Evolutionary conservation across 164 flowering plant species (phyloP).

Genomic region (Litsea cubeba): DNA sequence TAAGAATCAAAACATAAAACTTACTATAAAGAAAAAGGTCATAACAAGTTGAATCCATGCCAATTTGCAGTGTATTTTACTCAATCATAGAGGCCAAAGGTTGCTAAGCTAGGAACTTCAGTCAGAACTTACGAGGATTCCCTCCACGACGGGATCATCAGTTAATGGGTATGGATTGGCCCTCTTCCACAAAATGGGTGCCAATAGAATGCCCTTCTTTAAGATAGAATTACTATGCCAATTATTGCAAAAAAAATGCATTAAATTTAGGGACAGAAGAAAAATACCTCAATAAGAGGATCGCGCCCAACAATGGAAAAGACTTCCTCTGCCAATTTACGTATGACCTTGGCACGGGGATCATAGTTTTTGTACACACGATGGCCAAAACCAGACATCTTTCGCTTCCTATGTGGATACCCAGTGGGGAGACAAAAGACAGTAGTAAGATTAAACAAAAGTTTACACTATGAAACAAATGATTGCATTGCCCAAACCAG

Average conservation of each 20-base stretch:
- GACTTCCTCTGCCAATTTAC: conserved; percentile 89
- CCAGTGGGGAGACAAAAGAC: not conserved
- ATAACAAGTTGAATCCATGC: not conserved
- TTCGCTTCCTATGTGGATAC: conserved; percentile 61
- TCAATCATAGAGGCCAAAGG: too few relatives aligned
- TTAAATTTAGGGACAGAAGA: not conserved
- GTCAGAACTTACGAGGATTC: too few relatives aligned
- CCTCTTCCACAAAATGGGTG: too few relatives aligned
- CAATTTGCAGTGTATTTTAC: too few relatives aligned
- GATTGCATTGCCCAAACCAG: not conserved
- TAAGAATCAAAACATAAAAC: not conserved
- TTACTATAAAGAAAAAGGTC: not conserved
- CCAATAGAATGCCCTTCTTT: too few relatives aligned
- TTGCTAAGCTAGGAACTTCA: too few relatives aligned
- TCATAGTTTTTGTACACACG: conserved; percentile 98
- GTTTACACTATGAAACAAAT: not conserved
- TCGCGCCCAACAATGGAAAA: conserved; percentile 97
- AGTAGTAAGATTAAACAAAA: not conserved
- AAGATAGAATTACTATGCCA: too few relatives aligned
- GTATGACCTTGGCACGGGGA: conserved; percentile 96
- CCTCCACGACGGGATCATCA: too few relatives aligned
- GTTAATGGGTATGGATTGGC: too few relatives aligned
- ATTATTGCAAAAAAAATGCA: too few relatives aligned
- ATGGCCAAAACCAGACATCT: conserved; percentile 99
- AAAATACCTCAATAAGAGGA: conserved; percentile 89